A percentile compares a stretch with the other conserved stretches of the same genome.
These are phyloP conservation scores for Dimocarpus longan DNA, from an alignment of 345 rosid species.

Conservation along the genomic window DNA sequence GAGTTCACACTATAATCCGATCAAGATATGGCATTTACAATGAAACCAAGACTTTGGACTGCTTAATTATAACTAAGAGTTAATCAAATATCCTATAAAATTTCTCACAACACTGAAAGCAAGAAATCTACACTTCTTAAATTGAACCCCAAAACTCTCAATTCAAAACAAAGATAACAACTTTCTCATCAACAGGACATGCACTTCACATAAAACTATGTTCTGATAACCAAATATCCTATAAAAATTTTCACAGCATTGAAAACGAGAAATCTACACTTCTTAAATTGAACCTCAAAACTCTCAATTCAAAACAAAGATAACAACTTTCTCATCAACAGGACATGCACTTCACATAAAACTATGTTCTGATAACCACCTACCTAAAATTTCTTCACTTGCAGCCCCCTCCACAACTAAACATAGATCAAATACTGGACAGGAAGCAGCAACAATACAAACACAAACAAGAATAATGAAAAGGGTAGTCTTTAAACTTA, in stretches of 20 bases:
- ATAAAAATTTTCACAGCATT: not conserved
- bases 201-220: not conserved
- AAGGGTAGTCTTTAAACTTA: conserved; percentile 11
- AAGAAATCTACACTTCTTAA: not conserved
- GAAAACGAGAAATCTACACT: too few relatives aligned
- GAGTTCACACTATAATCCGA: conserved; percentile 36
- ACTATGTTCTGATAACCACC: not conserved
- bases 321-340: not conserved
- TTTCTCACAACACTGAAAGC: not conserved
- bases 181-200: not conserved
- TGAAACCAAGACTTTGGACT: not conserved
- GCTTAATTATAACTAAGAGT: not conserved
- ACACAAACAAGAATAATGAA: conserved; percentile 6
- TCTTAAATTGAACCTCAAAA: not conserved
- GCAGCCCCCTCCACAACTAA: conserved; percentile 4
- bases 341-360: not conserved
- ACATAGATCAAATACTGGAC: conserved; percentile 17
- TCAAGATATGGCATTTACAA: conserved; percentile 15
- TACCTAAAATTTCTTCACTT: conserved; percentile 7
- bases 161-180: not conserved
- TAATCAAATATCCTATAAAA: conserved; percentile 14
- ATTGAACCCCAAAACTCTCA: not conserved
- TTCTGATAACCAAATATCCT: not conserved
- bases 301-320: not conserved
- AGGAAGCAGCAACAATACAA: conserved; percentile 11